phyloP scores from a whole-genome alignment of 495 filamentous ascomycete genomes.

The Aspergillus bridgeri region DNA sequence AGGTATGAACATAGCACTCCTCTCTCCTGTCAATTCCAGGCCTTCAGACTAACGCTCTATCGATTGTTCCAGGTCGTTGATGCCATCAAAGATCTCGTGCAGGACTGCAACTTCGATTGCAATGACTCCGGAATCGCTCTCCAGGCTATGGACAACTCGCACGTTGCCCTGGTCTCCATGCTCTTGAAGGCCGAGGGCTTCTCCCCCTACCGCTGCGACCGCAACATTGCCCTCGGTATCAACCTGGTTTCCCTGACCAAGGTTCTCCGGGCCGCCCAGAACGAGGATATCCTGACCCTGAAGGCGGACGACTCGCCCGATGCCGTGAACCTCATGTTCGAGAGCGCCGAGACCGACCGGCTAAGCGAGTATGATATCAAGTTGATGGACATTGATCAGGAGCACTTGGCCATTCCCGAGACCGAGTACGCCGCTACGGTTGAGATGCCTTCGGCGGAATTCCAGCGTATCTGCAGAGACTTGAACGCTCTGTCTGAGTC shows the following conservation, averaged over 20 bases:
- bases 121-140: conserved; percentile 98
- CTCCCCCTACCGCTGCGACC: conserved; percentile 96
- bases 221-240: conserved; percentile 96
- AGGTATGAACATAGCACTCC: conserved; percentile 53
- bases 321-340: conserved; percentile 91
- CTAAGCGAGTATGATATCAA: conserved; percentile 99
- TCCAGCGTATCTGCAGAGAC: conserved; percentile 92
- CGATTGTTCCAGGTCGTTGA: conserved; percentile 73
- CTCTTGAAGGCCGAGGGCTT: conserved; percentile 94
- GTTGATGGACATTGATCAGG: conserved; percentile 99
- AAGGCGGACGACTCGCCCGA: conserved; percentile 98
- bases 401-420: conserved; percentile 97
- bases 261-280: conserved; percentile 90
- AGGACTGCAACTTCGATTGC: conserved; percentile 99
- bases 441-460: conserved; percentile 83
- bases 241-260: conserved; percentile 96
- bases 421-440: conserved; percentile 95
- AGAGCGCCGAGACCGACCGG: conserved; percentile 83
- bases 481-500: conserved; percentile 89
- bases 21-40: not conserved
- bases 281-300: conserved; percentile 90
- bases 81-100: conserved; percentile 97
- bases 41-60: conserved; percentile 3
- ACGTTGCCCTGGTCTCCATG: conserved; percentile 99
- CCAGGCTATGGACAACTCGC: conserved; percentile 99